Percentiles rank a stretch among this genome's conserved stretches.
These are phyloP conservation scores for Schizothecium vesticola DNA, from an alignment of 495 filamentous ascomycete species.

Conservation along the genomic window DNA sequence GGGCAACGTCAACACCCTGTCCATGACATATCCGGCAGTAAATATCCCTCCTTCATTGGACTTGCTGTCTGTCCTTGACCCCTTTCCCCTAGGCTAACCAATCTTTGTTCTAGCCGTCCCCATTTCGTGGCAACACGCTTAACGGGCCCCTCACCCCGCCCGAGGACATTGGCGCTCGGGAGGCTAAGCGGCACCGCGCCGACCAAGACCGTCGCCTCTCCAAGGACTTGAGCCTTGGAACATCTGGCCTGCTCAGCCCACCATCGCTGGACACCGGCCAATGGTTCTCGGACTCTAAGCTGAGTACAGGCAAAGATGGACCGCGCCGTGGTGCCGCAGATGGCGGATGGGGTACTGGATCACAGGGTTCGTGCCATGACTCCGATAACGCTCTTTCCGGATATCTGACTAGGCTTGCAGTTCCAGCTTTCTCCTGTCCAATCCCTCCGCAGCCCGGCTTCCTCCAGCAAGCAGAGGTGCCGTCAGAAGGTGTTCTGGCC, in stretches of 20 bases:
- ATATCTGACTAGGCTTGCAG: not conserved
- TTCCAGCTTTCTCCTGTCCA: not conserved
- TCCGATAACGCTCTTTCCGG: not conserved
- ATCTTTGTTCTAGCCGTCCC: not conserved
- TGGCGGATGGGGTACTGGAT: not conserved
- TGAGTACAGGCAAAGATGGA: not conserved
- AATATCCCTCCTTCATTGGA: not conserved
- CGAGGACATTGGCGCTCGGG: not conserved
- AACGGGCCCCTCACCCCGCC: not conserved
- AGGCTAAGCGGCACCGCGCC: not conserved
- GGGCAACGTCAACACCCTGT: not conserved
- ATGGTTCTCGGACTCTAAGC: not conserved
- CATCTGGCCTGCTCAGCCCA: not conserved
- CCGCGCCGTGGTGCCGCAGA: not conserved
- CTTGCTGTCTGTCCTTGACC: not conserved
- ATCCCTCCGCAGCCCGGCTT: not conserved
- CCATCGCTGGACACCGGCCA: not conserved
- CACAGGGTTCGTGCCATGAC: not conserved
- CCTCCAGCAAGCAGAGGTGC: not conserved
- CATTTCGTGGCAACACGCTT: not conserved
- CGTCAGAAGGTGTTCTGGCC: not conserved
- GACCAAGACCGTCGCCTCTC: not conserved
- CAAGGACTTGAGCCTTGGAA: not conserved
- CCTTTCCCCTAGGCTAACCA: not conserved
- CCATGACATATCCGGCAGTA: conserved; percentile 4